Evolutionary conservation across 225 moss, liverwort and hornwort species (phyloP), one percentile per base, ranked within the genome.

Genomic region (Climacium dendroides): DNA sequence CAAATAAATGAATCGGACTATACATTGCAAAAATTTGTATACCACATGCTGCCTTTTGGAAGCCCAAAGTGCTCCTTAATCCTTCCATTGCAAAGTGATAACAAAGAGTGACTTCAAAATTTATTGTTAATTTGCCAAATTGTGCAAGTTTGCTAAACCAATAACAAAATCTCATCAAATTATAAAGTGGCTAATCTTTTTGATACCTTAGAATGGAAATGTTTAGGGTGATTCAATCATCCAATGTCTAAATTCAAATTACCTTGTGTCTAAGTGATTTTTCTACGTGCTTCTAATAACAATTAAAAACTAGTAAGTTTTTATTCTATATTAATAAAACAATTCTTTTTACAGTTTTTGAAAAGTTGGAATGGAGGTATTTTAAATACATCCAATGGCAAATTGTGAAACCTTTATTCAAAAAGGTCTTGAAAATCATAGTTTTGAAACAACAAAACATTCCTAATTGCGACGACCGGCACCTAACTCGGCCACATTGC

Each of bases 91-190:
- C 8, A 70, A 70, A 70, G 24, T 24, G 4, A 25, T 41, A 70
- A n/a, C n/a, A n/a, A n/a, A n/a, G n/a, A n/a, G n/a, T n/a, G n/a
- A 1, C 41, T 13, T 41, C 8, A 70, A 19, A 41, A 41, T 41
- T 24, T 70, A 1, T 25, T 41, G 25, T n/a, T n/a, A n/a, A n/a
- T n/a, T 70, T 70, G 39, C 14, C 7, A 70, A 70, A 13, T 70
- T 0, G 0, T 67, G 2, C 14, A 41, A 41, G 2, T 41, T 24
- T 41, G 4, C 2, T 70, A 4, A 24, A 13, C 1, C 25, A 25
- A 13, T 14, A 70, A 70, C 25, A 39, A 70, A 41, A 70, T 41
- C 25, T 70, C 24, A 41, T 41, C 41, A 70, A 24, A 24, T 41
- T 39, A 39, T 25, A 3, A 25, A 70, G 41, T 41, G 8, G 14